Evolutionary conservation across 2,329 filamentous ascomycete species (phyloP), one percentile per base, ranked within the genome.

Genomic region (Fusarium subtropicale): DNA sequence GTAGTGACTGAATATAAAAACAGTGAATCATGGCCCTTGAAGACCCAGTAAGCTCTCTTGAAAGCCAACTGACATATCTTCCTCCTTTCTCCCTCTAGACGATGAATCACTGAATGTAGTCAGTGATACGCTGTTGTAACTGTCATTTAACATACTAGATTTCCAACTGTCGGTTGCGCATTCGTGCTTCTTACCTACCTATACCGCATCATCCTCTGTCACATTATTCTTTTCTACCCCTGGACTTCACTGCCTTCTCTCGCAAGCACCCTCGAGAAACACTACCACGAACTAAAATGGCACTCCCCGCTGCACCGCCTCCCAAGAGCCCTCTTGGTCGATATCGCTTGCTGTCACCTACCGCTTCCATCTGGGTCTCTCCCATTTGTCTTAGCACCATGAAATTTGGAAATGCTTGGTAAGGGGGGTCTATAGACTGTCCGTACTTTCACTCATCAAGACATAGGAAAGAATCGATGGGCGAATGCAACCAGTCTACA

Each of bases 291-390:
- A 57, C 10, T 22, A 52, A 18, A 44, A 74, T 74, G 72, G 64
- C 73, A 48, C 75, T 73, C 18, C 80, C 81, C 20, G 68, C 73
- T 52, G 81, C 85, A 8, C 81, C 85, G 6, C 78, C 83, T 6
- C 84, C 88, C 28, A 83, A 86, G 76, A 89, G 88, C 60, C 85
- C 87, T 57, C 79, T 92, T 68, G 88, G 83, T 63, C 85, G 88
- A 55, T 91, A 92, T 72, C 88, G 90, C 9, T 78, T 92, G 46
- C 84, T 93, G 15, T 87, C 90, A 2, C 89, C 90, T 12, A 87
- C 84, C 1, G 90, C 91, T 3, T 84, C 86, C 1, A 83, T 92
- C 24, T 83, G 88, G 33, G 90, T 92, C n/a, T 90, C 87, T 66
- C 90, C 90, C 7, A 77, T 92, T 1, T 88, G 86, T 44, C 83